Percentiles rank a stretch among this genome's conserved stretches.
Conservation (phyloP, 176 grass and related monocot species). For the Avena atlantica region DNA sequence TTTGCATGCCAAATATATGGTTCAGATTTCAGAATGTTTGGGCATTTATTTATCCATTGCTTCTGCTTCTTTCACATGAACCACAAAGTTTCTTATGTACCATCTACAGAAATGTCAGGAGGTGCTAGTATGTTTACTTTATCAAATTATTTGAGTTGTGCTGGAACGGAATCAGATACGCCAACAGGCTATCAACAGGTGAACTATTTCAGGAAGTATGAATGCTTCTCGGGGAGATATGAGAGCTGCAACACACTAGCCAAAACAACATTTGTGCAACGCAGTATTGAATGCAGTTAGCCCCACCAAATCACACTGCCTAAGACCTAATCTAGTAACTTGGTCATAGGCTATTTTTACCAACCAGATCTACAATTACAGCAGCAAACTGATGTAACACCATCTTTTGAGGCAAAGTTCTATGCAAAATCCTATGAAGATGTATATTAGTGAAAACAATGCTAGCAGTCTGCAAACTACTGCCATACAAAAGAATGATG, state of each 20-base stretch:
- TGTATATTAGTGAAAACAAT: slow-evolving; percentile 17
- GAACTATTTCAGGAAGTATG: not conserved
- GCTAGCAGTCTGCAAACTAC: not conserved
- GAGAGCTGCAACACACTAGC: not conserved
- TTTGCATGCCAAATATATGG: slow-evolving; percentile 28
- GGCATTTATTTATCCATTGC: not conserved
- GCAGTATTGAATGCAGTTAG: not conserved
- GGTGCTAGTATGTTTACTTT: not conserved
- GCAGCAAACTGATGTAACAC: slow-evolving; percentile 19
- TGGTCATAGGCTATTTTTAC: not conserved
- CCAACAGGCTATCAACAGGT: not conserved
- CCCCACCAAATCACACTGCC: slow-evolving; percentile 27
- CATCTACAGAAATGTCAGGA: slow-evolving; percentile 23
- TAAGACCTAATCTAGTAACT: not conserved
- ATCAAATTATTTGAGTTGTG: slow-evolving; percentile 14
- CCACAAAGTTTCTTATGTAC: not conserved
- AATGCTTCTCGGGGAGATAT: slow-evolving; percentile 11
- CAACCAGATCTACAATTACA: not conserved
- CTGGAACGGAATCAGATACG: not conserved
- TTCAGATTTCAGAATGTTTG: slow-evolving; percentile 4
- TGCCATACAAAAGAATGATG: slow-evolving; percentile 6
- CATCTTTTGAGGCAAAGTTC: slow-evolving; percentile 16
- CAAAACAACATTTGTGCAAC: slow-evolving; percentile 25
- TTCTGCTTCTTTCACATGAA: slow-evolving; percentile 23
- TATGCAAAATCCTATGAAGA: slow-evolving; percentile 19